Base-by-base conservation (phyloP, 2,329 filamentous ascomycete genomes). In the Neocatenulostroma microsporum region DNA sequence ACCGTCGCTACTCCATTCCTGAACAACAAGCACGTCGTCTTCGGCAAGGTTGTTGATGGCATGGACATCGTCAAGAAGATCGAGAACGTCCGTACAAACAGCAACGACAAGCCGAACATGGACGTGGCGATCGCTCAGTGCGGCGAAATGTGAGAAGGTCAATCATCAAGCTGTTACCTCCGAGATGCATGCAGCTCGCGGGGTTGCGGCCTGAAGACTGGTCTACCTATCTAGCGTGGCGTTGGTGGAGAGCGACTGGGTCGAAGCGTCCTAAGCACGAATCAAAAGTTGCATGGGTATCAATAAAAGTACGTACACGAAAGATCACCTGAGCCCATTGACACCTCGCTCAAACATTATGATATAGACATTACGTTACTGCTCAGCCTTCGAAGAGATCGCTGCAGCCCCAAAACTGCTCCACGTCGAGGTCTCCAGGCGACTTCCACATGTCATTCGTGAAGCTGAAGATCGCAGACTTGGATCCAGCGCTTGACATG, bases 1-100 rank as follows among this genome's bases (percentile, higher is more conserved):
- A n/a, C n/a, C n/a, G n/a, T n/a, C n/a, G n/a, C n/a, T n/a, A 91
- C 89, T 0, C 85, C 86, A 2, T 93, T 93, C 57, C 68, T 98
- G 18, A 83, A 96, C 63, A 76, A 75, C 56, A 96, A 96, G 66
- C 91, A 98, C 61, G 87, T 94, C 39, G 88, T 96, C 13, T 96
- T 96, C 53, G 91, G 91, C 34, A 81, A 84, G 59, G 89, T 96
- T 2, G 70, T 86, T 29, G 84, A 88, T 26, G 88, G 89, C 24
- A 82, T 95, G 75, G 86, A 95, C 41, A 78, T 95, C 5, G 84
- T 96, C 28, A 74, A 72, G 49, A 96, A 94, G 76, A 82, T 98
- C 64, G 89, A 96, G 69, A 81, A 83, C 44, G 91, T 85, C 21
- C 82, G 89, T 62, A 91, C 84, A 8, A 84, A 80, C 3, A 74